phyloP scores from a whole-genome alignment of 805 yeast genomes.

The Metschnikowia colocasiae region DNA sequence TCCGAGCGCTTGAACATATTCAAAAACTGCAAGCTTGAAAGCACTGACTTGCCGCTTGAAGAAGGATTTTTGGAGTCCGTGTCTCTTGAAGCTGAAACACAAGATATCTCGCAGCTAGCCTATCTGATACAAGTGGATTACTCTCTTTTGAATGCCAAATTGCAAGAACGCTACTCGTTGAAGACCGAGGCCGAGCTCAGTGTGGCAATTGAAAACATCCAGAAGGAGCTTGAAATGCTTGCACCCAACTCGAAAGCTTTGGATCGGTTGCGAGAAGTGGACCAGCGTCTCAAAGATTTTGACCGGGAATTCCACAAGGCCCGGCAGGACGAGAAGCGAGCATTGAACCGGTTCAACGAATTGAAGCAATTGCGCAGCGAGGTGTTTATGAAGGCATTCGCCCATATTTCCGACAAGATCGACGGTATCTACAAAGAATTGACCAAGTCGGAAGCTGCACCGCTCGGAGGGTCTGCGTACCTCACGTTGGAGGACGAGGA shows the following conservation, averaged over 20 bases:
- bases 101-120: conserved; percentile 34
- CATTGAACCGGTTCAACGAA: conserved; percentile 53
- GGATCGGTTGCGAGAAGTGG: conserved; percentile 70
- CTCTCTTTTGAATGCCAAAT: conserved; percentile 39
- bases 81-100: conserved; percentile 53
- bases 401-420: conserved; percentile 68
- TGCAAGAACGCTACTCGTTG: conserved; percentile 38
- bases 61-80: conserved; percentile 59
- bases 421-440: conserved; percentile 81
- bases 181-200: conserved; percentile 37
- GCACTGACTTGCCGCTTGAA: conserved; percentile 56
- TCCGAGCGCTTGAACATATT: conserved; percentile 57
- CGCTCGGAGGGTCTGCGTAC: conserved; percentile 92
- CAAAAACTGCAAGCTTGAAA: conserved; percentile 72
- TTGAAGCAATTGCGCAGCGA: conserved; percentile 59
- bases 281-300: conserved; percentile 52
- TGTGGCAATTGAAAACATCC: conserved; percentile 31
- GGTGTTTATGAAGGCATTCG: conserved; percentile 66
- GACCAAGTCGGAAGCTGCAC: conserved; percentile 65
- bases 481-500: conserved; percentile 83
- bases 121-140: conserved; percentile 57
- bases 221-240: conserved; percentile 42
- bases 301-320: conserved; percentile 64
- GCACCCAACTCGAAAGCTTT: conserved; percentile 82
- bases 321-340: conserved; percentile 55